A percentile compares a stretch with the other conserved stretches of the same genome.
Evolutionary conservation across 305 asterid species (phyloP).

Genomic region (Salvia sclarea): DNA sequence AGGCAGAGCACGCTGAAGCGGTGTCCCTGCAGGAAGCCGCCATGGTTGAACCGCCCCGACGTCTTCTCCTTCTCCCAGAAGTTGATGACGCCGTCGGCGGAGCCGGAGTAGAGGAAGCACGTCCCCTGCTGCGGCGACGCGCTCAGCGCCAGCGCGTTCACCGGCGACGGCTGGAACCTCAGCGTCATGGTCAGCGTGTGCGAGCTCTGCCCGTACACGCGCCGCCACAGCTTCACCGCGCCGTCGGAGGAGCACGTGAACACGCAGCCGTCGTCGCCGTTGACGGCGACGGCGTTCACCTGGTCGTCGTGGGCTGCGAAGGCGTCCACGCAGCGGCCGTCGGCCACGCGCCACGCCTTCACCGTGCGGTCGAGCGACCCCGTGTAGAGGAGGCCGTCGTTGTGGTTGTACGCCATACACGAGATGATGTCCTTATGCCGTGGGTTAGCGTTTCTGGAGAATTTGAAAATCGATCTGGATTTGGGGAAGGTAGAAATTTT

Average conservation of each 20-base stretch:
- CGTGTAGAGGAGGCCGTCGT: constrained; percentile 77
- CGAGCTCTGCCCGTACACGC: constrained; percentile 78
- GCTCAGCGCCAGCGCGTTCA: constrained; percentile 64
- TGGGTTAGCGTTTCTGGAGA: constrained; percentile 18
- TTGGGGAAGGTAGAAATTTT: constrained; percentile 52
- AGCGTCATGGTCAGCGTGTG: constrained; percentile 83
- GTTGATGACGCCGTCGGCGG: constrained; percentile 80
- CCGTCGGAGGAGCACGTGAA: constrained; percentile 86
- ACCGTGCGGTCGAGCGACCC: constrained; percentile 75
- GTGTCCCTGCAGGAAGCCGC: constrained; percentile 84
- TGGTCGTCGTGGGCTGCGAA: constrained; percentile 71
- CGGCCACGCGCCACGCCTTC: constrained; percentile 66
- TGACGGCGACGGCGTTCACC: constrained; percentile 55
- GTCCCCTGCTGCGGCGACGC: constrained; percentile 28
- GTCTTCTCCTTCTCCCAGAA: constrained; percentile 88
- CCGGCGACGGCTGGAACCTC: constrained; percentile 75
- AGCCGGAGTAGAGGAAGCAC: constrained; percentile 80
- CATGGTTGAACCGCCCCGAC: constrained; percentile 76
- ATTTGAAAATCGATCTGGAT: constrained; percentile 26
- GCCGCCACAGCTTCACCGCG: constrained; percentile 76
- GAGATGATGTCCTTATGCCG: constrained; percentile 61
- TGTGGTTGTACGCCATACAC: constrained; percentile 85
- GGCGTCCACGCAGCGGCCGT: constrained; percentile 66
- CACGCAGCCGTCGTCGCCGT: constrained; percentile 75
- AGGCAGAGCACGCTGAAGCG: constrained; percentile 74